Evolutionary conservation across 305 asterid species (phyloP), one percentile per base, ranked within the genome.

Genomic region (Fraxinus angustifolia): DNA sequence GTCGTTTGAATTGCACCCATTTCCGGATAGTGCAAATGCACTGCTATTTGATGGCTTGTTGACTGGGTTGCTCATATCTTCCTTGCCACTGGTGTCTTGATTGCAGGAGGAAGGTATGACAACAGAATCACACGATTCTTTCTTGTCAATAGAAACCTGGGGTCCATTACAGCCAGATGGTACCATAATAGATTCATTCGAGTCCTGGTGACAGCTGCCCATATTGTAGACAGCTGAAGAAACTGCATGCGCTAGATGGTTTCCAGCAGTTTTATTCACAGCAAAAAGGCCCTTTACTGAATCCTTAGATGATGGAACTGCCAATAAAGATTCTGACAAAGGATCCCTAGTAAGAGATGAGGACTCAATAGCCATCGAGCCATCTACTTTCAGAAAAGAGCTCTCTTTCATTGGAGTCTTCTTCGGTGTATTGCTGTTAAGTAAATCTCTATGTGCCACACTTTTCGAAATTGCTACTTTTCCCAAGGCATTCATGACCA

Each of bases 401-500:
- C 45, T 34, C 30, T 56, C 87, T 72, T 83, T 88, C 71, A 62
- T 81, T 80, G 85, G 85, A 72, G 38, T 19, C 77, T 84, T 87
- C 84, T 78, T 84, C 6, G 77, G 73, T 8, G 73, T 79, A 76
- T 82, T 21, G 3, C 85, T 67, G 17, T 68, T 82, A 3, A n/a
- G 28, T 76, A 83, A 78, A 82, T 77, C 90, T 82, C 82, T 87
- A 79, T 79, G 82, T 70, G 94, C 62, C 10, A 70, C 85, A 78
- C 84, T 81, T 83, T 86, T 93, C 58, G 89, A 79, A 79, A 42
- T 71, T n/a, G 84, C 88, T 82, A 82, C 88, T 76, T 82, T 87
- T 72, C 90, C 92, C 6, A 87, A 62, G 81, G 89, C 89, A 85
- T 86, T 89, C 77, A 82, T 80, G 56, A 80, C 86, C 83, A 70